Conservation (phyloP, 441 rosid genomes). For the Euphorbia corollata region DNA sequence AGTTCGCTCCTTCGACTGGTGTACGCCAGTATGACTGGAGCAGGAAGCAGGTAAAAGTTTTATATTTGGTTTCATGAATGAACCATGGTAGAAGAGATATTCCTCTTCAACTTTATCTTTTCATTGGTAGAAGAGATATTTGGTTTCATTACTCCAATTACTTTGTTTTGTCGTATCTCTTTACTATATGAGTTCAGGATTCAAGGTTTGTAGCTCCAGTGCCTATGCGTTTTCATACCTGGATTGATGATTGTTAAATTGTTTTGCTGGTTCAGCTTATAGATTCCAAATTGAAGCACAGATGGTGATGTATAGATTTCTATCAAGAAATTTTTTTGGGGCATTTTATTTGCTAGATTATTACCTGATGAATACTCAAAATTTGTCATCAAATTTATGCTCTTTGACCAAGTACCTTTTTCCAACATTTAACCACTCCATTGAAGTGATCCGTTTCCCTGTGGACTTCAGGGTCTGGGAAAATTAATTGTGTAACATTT, state of each 20-base stretch:
- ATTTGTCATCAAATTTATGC: neutral
- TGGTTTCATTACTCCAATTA: too few relatives aligned
- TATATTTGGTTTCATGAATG: neutral
- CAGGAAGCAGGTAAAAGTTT: slow-evolving; percentile 58
- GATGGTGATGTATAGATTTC: neutral
- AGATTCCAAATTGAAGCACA: neutral
- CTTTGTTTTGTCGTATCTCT: neutral
- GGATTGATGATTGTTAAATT: neutral
- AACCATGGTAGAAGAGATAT: neutral
- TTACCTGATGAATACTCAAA: neutral
- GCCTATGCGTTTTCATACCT: neutral
- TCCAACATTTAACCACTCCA: neutral
- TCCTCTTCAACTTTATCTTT: neutral
- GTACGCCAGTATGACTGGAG: slow-evolving; percentile 84
- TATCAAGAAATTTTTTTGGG: neutral
- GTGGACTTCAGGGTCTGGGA: neutral
- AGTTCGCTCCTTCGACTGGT: slow-evolving; percentile 86
- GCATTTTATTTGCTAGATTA: neutral
- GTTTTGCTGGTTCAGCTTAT: neutral
- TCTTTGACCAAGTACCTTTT: neutral
- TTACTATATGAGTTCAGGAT: neutral
- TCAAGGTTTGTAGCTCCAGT: neutral
- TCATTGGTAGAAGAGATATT: too few relatives aligned
- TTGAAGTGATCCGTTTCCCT: neutral
- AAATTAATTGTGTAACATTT: neutral